Percentiles rank a stretch among this genome's conserved stretches.
phyloP scores from a whole-genome alignment of 768 basidiomycete species.

The Rhodotorula babjevae region DNA sequence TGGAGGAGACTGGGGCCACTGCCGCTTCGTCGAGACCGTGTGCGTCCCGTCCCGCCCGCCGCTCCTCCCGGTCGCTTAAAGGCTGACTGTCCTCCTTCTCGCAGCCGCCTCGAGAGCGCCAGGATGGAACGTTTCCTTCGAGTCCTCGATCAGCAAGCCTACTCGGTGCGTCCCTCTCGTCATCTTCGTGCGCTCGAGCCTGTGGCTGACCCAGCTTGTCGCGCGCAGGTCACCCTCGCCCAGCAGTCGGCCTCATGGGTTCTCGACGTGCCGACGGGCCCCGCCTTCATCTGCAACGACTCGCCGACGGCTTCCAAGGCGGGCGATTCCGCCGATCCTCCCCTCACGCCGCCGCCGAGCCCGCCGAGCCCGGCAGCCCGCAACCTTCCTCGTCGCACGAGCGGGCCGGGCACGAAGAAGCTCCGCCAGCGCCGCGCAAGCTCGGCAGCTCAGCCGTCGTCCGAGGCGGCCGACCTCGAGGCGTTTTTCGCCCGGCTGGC shows the following conservation, averaged over 20 bases:
- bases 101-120: conserved; percentile 15
- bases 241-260: conserved; percentile 31
- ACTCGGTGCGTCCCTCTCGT: conserved; percentile 2
- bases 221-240: conserved; percentile 28
- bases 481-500: conserved; percentile 4
- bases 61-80: neutral
- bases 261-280: conserved; percentile 9
- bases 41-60: neutral
- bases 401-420: neutral
- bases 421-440: neutral
- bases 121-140: conserved; percentile 23
- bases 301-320: neutral
- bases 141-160: conserved; percentile 23
- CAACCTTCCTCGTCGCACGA: neutral
- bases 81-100: too few species aligned
- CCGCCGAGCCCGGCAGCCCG: conserved; percentile 1
- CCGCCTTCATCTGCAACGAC: conserved; percentile 32
- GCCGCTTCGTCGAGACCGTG: conserved; percentile 25
- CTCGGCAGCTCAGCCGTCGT: neutral
- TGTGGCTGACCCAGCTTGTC: neutral
- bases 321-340: neutral
- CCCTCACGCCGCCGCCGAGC: conserved; percentile 26
- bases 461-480: neutral
- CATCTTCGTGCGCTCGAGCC: too few species aligned
- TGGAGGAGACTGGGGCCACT: conserved; percentile 33